Base-by-base conservation (phyloP, 1,284 basidiomycete species). In the Cryptococcus amylolentus region DNA sequence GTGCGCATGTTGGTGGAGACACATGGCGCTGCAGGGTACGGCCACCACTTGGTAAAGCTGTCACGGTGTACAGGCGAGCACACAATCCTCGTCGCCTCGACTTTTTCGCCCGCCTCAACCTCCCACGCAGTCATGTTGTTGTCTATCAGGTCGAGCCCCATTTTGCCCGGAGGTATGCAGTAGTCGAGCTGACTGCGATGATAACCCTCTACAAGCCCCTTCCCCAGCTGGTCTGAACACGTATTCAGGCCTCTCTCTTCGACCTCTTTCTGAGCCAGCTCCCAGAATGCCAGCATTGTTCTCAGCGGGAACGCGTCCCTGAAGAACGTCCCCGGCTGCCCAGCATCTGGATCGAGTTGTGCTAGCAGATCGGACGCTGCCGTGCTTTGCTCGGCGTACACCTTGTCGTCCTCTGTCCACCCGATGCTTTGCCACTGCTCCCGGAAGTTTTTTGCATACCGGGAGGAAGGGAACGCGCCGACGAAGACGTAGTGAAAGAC, bases 181-280 rank as follows among this genome's bases (percentile, higher is more conserved):
- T 68, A 70, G 1, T 40, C 57, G 41, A 73, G 14, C 37, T 55
- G 39, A 4, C 55, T 41, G 7, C 52, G 31, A 43, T 60, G 58
- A 55, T 71, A 71, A 2, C 61, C 67, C 31, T 68, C 62, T 37
- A 75, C 41, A 8, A 75, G 57, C n/a, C 52, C 51, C 18, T 54
- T 23, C 8, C 70, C 62, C 6, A 75, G 60, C 52, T 72, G 61
- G 37, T 64, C 72, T 9, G 52, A 40, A 55, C 72, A 75, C 1
- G 71, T 74, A 49, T 74, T 69, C 23, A 69, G 52, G 0, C 61
- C 60, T n/a, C 56, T 55, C 9, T 51, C 59, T 8, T 41, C n/a
- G 16, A 74, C 60, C 50, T 77, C 72, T n/a, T 51, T 46, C 58
- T 74, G 66, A 1, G 75, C 72, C 13, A 72, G 59, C 12, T 63